Conservation (phyloP, 805 yeast genomes). For the Metschnikowia lochheadii region DNA sequence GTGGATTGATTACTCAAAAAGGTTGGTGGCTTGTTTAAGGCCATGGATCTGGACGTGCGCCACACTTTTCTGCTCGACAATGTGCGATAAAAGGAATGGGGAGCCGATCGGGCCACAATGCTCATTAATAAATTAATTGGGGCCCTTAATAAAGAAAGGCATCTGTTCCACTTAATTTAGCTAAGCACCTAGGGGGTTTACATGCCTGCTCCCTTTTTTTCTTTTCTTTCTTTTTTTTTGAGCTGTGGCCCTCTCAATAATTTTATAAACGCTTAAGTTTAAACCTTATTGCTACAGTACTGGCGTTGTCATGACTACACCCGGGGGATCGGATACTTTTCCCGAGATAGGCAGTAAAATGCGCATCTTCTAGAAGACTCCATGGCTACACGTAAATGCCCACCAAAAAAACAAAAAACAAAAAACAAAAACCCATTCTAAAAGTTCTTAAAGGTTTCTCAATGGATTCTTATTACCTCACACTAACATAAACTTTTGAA, state of each 20-base stretch:
- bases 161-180: no score
- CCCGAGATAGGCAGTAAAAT: neutral
- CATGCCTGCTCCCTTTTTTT: neutral
- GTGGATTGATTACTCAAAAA: neutral
- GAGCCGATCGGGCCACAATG: slow-evolving; percentile 1
- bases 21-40: neutral
- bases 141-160: neutral
- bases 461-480: no score
- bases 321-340: neutral
- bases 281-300: no score
- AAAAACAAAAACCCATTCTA: no score
- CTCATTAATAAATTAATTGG: neutral
- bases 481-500: no score
- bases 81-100: slow-evolving; percentile 2
- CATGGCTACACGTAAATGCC: neutral
- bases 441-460: no score
- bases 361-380: neutral
- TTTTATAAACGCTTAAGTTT: no score
- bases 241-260: neutral
- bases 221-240: no score
- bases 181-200: neutral
- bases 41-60: neutral
- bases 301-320: neutral
- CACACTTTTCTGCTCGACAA: neutral
- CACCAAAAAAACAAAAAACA: no score